These are phyloP conservation scores for Picea glauca DNA, from an alignment of 75 land plant genomes.

Conservation along the genomic window DNA sequence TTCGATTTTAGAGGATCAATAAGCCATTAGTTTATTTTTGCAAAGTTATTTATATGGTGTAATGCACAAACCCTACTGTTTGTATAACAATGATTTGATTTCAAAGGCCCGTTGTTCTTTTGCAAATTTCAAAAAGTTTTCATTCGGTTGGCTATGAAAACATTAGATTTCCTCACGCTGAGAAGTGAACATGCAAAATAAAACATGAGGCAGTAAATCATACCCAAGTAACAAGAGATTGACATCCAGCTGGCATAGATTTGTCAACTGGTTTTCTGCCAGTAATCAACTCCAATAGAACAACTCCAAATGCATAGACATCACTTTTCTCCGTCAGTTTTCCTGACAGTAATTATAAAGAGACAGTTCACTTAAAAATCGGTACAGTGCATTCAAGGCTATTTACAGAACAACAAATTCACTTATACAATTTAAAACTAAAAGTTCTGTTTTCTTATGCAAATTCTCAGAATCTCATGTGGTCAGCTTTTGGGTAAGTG, in stretches of 20 bases:
- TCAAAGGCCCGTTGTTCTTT: too few species aligned
- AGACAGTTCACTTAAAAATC: background rate
- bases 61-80: background rate
- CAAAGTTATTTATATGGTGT: background rate
- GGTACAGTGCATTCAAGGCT: background rate
- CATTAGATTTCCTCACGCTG: background rate
- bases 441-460: background rate
- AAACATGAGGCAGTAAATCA: background rate
- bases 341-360: conserved; percentile 14
- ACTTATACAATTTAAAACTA: background rate
- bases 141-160: background rate
- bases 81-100: background rate
- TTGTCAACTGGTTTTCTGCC: conserved; percentile 25
- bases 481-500: background rate
- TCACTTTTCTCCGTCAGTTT: conserved; percentile 38
- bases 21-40: background rate
- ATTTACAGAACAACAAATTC: background rate
- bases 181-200: too few species aligned
- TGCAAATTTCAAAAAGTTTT: background rate
- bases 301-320: conserved; percentile 47
- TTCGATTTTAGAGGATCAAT: background rate
- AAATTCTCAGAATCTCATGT: background rate
- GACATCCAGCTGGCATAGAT: conserved; percentile 34
- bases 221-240: conserved; percentile 48
- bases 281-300: conserved; percentile 28